A percentile compares a stretch with the other conserved stretches of the same genome.
Conservation (phyloP, 108 stramenopile genomes). For the Nitzschia sp. region DNA sequence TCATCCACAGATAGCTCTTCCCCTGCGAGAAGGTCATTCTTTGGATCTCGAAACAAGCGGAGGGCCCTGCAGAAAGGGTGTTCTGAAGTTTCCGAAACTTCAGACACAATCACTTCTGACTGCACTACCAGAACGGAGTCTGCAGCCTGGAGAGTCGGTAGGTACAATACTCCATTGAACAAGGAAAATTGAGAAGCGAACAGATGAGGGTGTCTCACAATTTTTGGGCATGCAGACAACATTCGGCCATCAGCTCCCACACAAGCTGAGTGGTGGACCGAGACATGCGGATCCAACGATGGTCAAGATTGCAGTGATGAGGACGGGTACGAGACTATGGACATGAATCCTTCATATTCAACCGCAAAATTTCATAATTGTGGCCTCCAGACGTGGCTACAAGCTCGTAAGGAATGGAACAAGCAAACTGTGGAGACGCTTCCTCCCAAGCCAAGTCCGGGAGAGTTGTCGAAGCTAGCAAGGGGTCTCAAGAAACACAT, state of each 20-base stretch:
- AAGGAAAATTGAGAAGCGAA: not conserved
- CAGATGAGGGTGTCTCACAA: not conserved
- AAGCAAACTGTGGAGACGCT: conserved; percentile 28
- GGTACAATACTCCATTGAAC: not conserved
- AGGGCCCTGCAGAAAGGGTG: conserved; percentile 14
- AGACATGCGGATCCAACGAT: not conserved
- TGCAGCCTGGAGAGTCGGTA: conserved; percentile 37
- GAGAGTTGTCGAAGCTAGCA: conserved; percentile 10
- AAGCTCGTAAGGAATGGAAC: conserved; percentile 36
- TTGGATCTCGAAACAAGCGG: conserved; percentile 25
- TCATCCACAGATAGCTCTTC: conserved; percentile 23
- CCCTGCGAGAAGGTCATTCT: conserved; percentile 7
- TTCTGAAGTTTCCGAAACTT: conserved; percentile 22
- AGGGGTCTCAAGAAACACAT: conserved; percentile 30
- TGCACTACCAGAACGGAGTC: not conserved
- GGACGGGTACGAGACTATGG: conserved; percentile 10
- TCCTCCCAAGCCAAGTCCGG: conserved; percentile 16
- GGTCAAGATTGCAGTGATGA: not conserved
- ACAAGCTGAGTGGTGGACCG: conserved; percentile 33
- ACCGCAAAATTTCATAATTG: conserved; percentile 41
- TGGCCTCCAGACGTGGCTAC: conserved; percentile 40
- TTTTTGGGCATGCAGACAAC: conserved; percentile 21
- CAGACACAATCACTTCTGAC: conserved; percentile 14
- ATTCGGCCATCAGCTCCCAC: conserved; percentile 26
- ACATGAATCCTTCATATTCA: not conserved